A percentile compares a stretch with the other conserved stretches of the same genome.
phyloP scores from a whole-genome alignment of 2,329 filamentous ascomycete genomes.

The Arthrobotrys sphaeroides region DNA sequence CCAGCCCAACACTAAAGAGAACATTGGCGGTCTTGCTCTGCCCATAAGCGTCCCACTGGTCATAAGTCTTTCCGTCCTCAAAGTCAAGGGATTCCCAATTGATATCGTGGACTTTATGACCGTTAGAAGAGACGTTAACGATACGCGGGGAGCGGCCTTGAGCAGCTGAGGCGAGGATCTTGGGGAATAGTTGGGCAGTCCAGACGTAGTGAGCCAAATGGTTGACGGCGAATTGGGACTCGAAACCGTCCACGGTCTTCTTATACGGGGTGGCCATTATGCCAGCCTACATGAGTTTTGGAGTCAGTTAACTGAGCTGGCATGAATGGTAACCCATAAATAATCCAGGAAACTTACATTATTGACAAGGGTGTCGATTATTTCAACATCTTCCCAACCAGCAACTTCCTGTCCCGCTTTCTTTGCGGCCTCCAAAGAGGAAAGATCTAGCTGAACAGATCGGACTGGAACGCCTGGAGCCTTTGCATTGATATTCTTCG shows the following conservation, averaged over 20 bases:
- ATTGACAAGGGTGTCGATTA: slow-evolving; percentile 63
- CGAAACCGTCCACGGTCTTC: slow-evolving; percentile 62
- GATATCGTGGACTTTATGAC: slow-evolving; percentile 63
- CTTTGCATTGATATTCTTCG: slow-evolving; percentile 59
- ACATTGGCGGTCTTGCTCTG: slow-evolving; percentile 68
- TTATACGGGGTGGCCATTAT: slow-evolving; percentile 57
- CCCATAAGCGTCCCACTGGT: slow-evolving; percentile 63
- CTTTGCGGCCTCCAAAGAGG: slow-evolving; percentile 62
- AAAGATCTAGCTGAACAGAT: slow-evolving; percentile 62
- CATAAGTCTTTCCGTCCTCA: slow-evolving; percentile 59
- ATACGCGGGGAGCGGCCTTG: slow-evolving; percentile 57
- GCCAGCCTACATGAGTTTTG: slow-evolving; percentile 58
- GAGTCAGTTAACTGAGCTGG: too few species aligned
- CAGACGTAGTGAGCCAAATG: slow-evolving; percentile 62
- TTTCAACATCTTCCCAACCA: slow-evolving; percentile 58
- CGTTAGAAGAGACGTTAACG: slow-evolving; percentile 64
- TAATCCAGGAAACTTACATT: slow-evolving; percentile 57
- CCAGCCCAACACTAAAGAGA: slow-evolving; percentile 63
- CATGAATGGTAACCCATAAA: too few species aligned
- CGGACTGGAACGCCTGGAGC: slow-evolving; percentile 60
- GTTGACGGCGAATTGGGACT: slow-evolving; percentile 61
- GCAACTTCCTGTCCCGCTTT: slow-evolving; percentile 61
- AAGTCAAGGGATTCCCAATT: slow-evolving; percentile 64
- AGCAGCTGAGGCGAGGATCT: slow-evolving; percentile 50
- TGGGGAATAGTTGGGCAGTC: slow-evolving; percentile 61